A percentile compares a stretch with the other conserved stretches of the same genome.
Evolutionary conservation across 2,329 filamentous ascomycete genomes (phyloP).

Genomic region (Hypoxylon sp.): DNA sequence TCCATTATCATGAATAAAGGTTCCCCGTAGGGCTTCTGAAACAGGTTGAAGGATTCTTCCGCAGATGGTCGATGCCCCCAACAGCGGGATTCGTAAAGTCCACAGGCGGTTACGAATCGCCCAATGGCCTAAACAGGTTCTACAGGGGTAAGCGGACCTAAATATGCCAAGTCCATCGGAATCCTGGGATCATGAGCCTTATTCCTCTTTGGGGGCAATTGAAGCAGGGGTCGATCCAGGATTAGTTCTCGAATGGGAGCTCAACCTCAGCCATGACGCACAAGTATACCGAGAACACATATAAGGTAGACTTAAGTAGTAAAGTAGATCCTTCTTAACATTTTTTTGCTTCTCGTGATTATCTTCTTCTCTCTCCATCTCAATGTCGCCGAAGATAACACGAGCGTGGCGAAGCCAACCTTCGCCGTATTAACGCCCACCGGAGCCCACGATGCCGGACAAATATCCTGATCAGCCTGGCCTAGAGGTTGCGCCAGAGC

Average conservation of each 20-base stretch:
- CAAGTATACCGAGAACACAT: conserved; percentile 9
- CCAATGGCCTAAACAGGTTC: conserved; percentile 23
- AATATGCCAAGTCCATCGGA: conserved; percentile 10
- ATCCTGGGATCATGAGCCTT: conserved; percentile 14
- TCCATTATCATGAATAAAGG: conserved; percentile 16
- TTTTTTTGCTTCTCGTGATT: conserved; percentile 3
- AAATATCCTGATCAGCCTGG: conserved; percentile 38
- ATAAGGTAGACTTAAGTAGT: conserved; percentile 2
- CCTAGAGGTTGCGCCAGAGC: conserved; percentile 44
- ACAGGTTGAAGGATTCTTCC: conserved; percentile 30
- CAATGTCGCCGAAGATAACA: conserved; percentile 15
- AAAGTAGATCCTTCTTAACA: conserved; percentile 23
- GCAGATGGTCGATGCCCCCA: conserved; percentile 13
- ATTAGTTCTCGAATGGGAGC: not conserved
- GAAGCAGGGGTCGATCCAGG: conserved; percentile 17
- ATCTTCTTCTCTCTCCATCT: conserved; percentile 8
- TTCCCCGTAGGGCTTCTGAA: conserved; percentile 21
- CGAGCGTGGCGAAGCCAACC: conserved; percentile 16
- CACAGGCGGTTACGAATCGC: conserved; percentile 10
- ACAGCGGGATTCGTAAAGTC: conserved; percentile 12
- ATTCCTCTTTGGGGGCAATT: conserved; percentile 13
- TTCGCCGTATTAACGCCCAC: conserved; percentile 16
- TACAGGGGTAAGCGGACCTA: conserved; percentile 26
- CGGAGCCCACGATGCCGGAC: conserved; percentile 21
- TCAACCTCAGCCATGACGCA: conserved; percentile 9